A percentile compares a stretch with the other conserved stretches of the same genome.
Conservation (phyloP, 2,329 filamentous ascomycete genomes). For the Lecanosticta acicola region DNA sequence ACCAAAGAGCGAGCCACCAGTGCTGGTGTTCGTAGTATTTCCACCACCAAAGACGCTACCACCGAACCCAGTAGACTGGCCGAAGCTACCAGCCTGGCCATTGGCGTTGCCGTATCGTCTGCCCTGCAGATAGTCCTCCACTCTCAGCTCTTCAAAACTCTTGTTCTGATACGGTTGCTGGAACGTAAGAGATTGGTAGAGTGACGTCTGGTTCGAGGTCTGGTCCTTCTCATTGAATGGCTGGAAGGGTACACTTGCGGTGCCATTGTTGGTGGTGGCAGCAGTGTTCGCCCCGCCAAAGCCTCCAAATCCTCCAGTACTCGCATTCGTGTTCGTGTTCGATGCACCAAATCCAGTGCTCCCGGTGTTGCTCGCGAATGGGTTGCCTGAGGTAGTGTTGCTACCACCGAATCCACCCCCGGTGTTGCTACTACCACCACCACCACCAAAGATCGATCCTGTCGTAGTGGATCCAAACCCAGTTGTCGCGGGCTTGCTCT, state of each 20-base stretch:
- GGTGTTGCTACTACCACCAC: slow-evolving; percentile 35
- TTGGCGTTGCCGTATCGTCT: slow-evolving; percentile 76
- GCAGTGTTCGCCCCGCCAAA: slow-evolving; percentile 44
- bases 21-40: slow-evolving; percentile 27
- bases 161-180: slow-evolving; percentile 79
- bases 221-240: slow-evolving; percentile 69
- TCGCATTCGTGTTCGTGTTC: slow-evolving; percentile 18
- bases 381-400: slow-evolving; percentile 12
- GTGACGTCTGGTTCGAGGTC: slow-evolving; percentile 53
- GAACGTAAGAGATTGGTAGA: slow-evolving; percentile 75
- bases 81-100: slow-evolving; percentile 77
- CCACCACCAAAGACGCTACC: slow-evolving; percentile 36
- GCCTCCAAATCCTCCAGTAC: slow-evolving; percentile 19
- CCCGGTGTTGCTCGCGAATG: slow-evolving; percentile 11
- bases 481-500: slow-evolving; percentile 43
- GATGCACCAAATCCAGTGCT: slow-evolving; percentile 37
- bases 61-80: slow-evolving; percentile 52
- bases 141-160: slow-evolving; percentile 63
- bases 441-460: slow-evolving; percentile 34
- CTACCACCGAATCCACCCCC: slow-evolving; percentile 33
- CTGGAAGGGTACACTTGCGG: slow-evolving; percentile 59
- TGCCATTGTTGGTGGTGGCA: slow-evolving; percentile 55
- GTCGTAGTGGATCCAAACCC: slow-evolving; percentile 45
- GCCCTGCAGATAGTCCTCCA: slow-evolving; percentile 84
- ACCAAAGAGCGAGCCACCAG: slow-evolving; percentile 36